Evolutionary conservation across 2,329 filamentous ascomycete species (phyloP).

Genomic region (Colletotrichum destructivum): DNA sequence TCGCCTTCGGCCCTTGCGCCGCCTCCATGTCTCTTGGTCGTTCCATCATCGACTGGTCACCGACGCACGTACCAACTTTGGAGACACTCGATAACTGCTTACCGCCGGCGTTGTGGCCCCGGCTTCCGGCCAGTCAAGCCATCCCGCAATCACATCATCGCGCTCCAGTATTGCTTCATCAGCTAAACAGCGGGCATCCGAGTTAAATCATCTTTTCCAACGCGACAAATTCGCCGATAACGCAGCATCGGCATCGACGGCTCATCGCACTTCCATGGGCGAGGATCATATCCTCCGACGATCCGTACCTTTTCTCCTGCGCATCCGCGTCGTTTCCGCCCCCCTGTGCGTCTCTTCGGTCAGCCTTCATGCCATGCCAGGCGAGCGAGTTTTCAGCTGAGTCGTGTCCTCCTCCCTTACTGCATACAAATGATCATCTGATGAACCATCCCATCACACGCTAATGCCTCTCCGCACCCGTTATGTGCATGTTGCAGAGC

Average conservation of each 20-base stretch:
- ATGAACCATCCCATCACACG: slow-evolving; percentile 28
- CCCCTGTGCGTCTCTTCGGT: slow-evolving; percentile 3
- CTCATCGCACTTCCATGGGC: neutral
- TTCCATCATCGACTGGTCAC: slow-evolving; percentile 6
- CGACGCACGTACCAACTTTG: slow-evolving; percentile 14
- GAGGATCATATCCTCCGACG: slow-evolving; percentile 3
- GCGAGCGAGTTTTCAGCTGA: slow-evolving; percentile 12
- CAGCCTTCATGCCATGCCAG: slow-evolving; percentile 11
- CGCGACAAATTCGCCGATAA: slow-evolving; percentile 7
- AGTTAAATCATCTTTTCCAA: slow-evolving; percentile 30
- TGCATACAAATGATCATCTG: slow-evolving; percentile 38
- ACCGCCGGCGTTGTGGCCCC: slow-evolving; percentile 33
- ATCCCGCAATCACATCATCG: slow-evolving; percentile 41
- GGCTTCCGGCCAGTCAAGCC: slow-evolving; percentile 35
- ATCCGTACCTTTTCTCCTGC: slow-evolving; percentile 34
- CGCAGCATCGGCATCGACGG: slow-evolving; percentile 11
- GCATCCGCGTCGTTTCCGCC: neutral
- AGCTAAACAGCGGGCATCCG: slow-evolving; percentile 24
- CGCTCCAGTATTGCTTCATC: slow-evolving; percentile 43
- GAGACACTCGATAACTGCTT: slow-evolving; percentile 10
- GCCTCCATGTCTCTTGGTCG: neutral
- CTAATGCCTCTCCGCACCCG: slow-evolving; percentile 22
- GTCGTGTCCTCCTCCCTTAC: neutral
- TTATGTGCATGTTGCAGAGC: slow-evolving; percentile 28
- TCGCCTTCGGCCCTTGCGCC: neutral